A percentile compares a stretch with the other conserved stretches of the same genome.
Evolutionary conservation across 2,329 filamentous ascomycete genomes (phyloP).

Genomic region (Phyllosticta ampelicida): DNA sequence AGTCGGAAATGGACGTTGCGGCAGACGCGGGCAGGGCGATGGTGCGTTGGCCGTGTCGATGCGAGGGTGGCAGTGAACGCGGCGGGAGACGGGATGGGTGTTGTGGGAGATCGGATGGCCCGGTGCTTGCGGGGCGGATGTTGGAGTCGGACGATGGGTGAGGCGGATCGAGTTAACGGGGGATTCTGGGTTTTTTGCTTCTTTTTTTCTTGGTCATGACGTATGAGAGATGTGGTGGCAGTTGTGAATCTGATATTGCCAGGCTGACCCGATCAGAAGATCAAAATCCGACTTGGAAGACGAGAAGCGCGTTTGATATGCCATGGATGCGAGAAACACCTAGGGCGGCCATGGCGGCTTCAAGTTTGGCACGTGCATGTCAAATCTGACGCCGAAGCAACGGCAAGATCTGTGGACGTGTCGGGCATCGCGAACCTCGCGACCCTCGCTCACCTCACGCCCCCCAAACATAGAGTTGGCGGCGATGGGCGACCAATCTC

Average conservation of each 20-base stretch:
- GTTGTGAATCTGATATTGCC: neutral
- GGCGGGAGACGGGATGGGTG: neutral
- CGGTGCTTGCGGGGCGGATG: neutral
- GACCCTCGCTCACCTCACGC: too few relatives aligned
- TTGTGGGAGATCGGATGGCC: neutral
- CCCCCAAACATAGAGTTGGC: too few relatives aligned
- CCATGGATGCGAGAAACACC: neutral
- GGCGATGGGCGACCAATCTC: neutral
- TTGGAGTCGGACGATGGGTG: neutral
- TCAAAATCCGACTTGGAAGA: neutral
- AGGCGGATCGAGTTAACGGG: neutral
- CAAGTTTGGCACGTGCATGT: neutral
- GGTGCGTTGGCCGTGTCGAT: neutral
- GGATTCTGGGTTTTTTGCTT: neutral
- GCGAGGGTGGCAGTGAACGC: too few relatives aligned
- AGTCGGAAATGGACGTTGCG: neutral
- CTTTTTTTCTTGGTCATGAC: too few relatives aligned
- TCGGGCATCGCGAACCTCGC: too few relatives aligned
- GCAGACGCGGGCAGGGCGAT: neutral
- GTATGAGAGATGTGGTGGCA: too few relatives aligned
- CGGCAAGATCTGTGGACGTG: too few relatives aligned
- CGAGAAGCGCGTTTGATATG: neutral
- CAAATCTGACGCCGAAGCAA: neutral
- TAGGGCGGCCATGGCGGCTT: too few relatives aligned
- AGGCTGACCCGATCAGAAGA: too few relatives aligned